phyloP scores from a whole-genome alignment of 2,329 filamentous ascomycete species.

The Gliomastix tumulicola region DNA sequence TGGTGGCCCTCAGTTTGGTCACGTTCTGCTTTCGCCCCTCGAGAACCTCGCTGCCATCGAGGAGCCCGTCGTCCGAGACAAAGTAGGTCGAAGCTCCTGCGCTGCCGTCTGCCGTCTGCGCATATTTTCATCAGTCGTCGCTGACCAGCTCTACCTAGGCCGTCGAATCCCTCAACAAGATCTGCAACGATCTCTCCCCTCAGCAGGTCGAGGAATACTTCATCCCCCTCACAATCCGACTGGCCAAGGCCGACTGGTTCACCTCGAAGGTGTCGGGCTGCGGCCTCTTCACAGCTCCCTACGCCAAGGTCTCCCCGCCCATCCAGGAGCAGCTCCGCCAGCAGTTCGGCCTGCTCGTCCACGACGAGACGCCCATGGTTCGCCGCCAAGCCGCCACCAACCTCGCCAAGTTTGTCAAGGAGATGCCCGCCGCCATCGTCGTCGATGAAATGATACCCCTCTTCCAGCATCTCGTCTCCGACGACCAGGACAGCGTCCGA shows the following conservation, averaged over 20 bases:
- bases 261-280: conserved; percentile 98
- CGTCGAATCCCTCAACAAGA: conserved; percentile 98
- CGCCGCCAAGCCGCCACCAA: conserved; percentile 94
- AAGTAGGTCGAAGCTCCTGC: conserved; percentile 62
- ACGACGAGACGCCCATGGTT: conserved; percentile 99
- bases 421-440: conserved; percentile 85
- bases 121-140: neutral
- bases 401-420: conserved; percentile 94
- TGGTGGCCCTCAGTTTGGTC: conserved; percentile 85
- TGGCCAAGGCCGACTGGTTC: conserved; percentile 99
- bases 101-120: neutral
- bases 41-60: conserved; percentile 99
- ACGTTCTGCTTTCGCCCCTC: conserved; percentile 91
- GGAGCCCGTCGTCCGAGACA: conserved; percentile 94
- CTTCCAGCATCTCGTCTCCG: conserved; percentile 92
- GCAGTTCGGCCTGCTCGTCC: conserved; percentile 87
- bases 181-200: conserved; percentile 84
- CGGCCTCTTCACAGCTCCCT: conserved; percentile 88
- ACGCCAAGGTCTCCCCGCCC: conserved; percentile 81
- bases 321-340: conserved; percentile 87
- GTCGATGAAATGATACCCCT: conserved; percentile 99
- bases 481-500: conserved; percentile 96
- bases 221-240: conserved; percentile 88
- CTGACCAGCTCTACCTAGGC: too few species aligned
- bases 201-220: conserved; percentile 96